Evolutionary conservation across 148 eudicot species (phyloP).

Genomic region (Salicornia ramosissima): DNA sequence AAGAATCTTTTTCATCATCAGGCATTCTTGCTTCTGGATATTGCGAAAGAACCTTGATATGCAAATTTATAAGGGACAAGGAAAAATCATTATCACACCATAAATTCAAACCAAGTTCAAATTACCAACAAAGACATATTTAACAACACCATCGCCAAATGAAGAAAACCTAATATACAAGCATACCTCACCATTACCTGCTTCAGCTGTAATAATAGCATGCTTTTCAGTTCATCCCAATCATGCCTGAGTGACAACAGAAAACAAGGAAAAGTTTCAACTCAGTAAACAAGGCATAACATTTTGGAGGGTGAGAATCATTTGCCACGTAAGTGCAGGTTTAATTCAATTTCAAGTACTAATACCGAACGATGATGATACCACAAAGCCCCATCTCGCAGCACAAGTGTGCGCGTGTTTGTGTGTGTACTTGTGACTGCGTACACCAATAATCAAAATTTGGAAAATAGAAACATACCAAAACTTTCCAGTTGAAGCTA

Average conservation of each 20-base stretch:
- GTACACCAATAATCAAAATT: slow-evolving; percentile 5
- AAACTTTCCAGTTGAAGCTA: slow-evolving; percentile 74
- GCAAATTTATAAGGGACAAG: slow-evolving; percentile 12
- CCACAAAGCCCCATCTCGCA: background rate
- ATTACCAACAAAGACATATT: slow-evolving; percentile 5
- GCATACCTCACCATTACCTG: slow-evolving; percentile 60
- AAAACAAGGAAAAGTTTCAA: slow-evolving; percentile 14
- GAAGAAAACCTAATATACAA: slow-evolving; percentile 26
- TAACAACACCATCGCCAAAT: background rate
- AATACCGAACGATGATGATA: background rate
- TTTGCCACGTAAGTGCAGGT: too few species aligned
- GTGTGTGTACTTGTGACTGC: too few species aligned
- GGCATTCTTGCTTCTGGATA: slow-evolving; percentile 63
- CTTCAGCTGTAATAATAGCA: slow-evolving; percentile 61
- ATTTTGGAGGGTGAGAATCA: too few species aligned
- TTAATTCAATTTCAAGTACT: background rate
- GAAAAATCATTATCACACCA: slow-evolving; percentile 9
- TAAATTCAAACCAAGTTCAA: background rate
- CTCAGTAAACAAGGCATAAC: slow-evolving; percentile 8
- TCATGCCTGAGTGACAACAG: slow-evolving; percentile 56
- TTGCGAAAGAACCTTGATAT: slow-evolving; percentile 60
- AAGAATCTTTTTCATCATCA: slow-evolving; percentile 46
- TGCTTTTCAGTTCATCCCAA: slow-evolving; percentile 69
- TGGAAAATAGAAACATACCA: slow-evolving; percentile 50
- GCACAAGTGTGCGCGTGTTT: background rate